These are phyloP conservation scores for Fulvia fulva DNA, from an alignment of 2,329 filamentous ascomycete species.

Conservation along the genomic window DNA sequence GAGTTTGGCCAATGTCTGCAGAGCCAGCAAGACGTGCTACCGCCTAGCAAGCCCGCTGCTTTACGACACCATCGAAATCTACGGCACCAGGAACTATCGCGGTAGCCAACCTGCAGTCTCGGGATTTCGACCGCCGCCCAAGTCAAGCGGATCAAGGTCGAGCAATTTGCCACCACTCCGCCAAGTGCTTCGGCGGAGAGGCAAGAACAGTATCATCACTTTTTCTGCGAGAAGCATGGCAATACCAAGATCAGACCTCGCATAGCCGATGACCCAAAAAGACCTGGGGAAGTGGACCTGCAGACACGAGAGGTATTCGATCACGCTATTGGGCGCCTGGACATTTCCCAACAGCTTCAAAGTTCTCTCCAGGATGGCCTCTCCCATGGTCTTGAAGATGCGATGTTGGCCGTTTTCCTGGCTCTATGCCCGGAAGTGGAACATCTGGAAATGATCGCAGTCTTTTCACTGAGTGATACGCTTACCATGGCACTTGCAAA, in stretches of 20 bases:
- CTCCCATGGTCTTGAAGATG: background rate
- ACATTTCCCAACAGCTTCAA: background rate
- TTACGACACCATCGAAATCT: background rate
- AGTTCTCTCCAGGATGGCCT: background rate
- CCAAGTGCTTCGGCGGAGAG: background rate
- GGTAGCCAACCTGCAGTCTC: too few relatives aligned
- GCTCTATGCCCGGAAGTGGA: background rate
- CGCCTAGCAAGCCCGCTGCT: background rate
- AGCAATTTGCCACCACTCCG: background rate
- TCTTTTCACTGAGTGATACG: background rate
- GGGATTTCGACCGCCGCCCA: too few relatives aligned
- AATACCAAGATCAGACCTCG: background rate
- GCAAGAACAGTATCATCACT: background rate
- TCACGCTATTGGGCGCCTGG: background rate
- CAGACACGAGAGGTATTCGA: background rate
- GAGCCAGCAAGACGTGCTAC: background rate
- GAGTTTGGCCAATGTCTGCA: background rate
- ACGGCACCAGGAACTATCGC: too few relatives aligned
- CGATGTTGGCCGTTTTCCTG: background rate
- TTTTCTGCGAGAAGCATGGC: background rate
- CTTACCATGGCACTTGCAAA: background rate
- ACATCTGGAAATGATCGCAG: background rate
- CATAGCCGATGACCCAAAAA: background rate
- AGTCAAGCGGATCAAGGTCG: background rate
- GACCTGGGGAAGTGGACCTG: background rate